Evolutionary conservation across 192 early-diverging fungal species (phyloP), one percentile per base, ranked within the genome.

Genomic region (Coemansia sp.): DNA sequence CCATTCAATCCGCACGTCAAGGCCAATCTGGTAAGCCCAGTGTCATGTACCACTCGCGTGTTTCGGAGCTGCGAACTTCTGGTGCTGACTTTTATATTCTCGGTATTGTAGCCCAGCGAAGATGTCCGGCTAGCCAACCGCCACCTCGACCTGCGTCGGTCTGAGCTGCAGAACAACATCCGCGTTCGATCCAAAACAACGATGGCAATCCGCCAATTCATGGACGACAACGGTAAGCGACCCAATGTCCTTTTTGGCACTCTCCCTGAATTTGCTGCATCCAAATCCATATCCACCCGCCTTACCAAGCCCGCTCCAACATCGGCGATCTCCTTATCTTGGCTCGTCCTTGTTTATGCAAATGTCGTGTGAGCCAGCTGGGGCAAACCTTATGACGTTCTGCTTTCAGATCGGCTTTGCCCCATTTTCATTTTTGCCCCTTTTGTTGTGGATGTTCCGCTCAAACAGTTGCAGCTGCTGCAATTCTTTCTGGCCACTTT

Each of bases 141-240:
- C 17, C 89, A 90, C 38, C 63, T 95, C 10, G 94, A 94, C 75
- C 76, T 97, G 56, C 87, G 94, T 9, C 82, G 92, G n/a, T 72
- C 84, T 17, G 71, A 73, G 51, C 83, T 97, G 12, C 92, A 95
- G 63, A 66, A 74, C 41, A 93, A 93, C 61, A 70, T 97, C 47
- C 86, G 88, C 17, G 60, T 72, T 19, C 85, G 94, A 19, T 90
- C 92, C 23, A 45, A 78, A 24, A 80, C 87, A 15, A 85, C 89
- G 11, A 87, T 84, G 70, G 80, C 82, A 7, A 78, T 92, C 22
- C 84, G 93, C 37, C 80, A 88, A 54, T 90, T 87, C 59, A 85
- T 97, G 22, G 52, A 85, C 5, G 74, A 85, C 17, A 76, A 52
- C 50, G 23, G 19, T 65, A 29, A 32, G 76, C 21, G 45, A 29